phyloP scores from a whole-genome alignment of 1,284 basidiomycete genomes.

The Cryptococcus sp. region DNA sequence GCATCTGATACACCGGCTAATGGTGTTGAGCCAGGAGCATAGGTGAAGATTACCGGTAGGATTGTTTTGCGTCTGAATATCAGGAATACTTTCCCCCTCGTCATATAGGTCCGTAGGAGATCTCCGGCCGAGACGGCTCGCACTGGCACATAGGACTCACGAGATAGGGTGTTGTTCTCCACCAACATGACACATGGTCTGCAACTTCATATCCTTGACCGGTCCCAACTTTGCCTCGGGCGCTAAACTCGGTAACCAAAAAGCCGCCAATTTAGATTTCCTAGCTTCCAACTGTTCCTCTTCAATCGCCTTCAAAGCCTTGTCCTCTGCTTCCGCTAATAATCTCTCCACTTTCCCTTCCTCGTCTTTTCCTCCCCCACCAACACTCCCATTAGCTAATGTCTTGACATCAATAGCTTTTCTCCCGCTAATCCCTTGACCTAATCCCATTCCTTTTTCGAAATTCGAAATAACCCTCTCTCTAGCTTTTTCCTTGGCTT shows the following conservation, averaged over 20 bases:
- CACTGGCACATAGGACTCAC: constrained; percentile 54
- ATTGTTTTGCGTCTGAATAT: constrained; percentile 64
- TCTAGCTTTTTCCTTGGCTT: constrained; percentile 65
- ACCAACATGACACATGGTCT: constrained; percentile 78
- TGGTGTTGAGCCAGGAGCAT: constrained; percentile 50
- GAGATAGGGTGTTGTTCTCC: constrained; percentile 65
- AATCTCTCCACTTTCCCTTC: constrained; percentile 63
- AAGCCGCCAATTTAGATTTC: constrained; percentile 83
- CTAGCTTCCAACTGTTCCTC: constrained; percentile 72
- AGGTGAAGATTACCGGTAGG: constrained; percentile 68
- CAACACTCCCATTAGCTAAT: constrained; percentile 53
- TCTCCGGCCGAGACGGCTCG: neutral
- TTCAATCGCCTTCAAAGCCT: constrained; percentile 73
- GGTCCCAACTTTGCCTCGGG: constrained; percentile 63
- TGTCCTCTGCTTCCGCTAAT: constrained; percentile 74
- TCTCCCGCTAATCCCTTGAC: constrained; percentile 54
- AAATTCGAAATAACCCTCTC: constrained; percentile 81
- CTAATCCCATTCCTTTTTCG: constrained; percentile 66
- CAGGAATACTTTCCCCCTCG: neutral
- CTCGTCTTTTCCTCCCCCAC: constrained; percentile 80
- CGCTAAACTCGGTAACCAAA: constrained; percentile 86
- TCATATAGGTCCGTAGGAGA: neutral
- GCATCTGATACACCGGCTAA: neutral
- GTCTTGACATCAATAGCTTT: constrained; percentile 50
- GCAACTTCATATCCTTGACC: constrained; percentile 73